Evolutionary conservation across 2,329 filamentous ascomycete species (phyloP), one percentile per base, ranked within the genome.

Genomic region (Trichoderma afroharzianum): DNA sequence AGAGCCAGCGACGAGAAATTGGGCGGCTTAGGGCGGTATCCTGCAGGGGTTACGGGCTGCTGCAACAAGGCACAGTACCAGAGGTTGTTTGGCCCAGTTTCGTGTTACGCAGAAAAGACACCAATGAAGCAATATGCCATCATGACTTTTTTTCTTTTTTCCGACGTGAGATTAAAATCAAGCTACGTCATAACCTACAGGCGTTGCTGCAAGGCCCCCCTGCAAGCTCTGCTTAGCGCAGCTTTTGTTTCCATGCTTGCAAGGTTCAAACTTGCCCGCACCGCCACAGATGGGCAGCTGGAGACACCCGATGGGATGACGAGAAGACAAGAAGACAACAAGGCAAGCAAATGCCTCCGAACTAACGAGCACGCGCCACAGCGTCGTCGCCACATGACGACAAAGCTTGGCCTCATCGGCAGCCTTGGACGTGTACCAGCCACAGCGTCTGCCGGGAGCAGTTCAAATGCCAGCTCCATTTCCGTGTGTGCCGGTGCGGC

Each of bases 321-420:
- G n/a, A n/a, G n/a, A n/a, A n/a, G n/a, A n/a, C n/a, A n/a, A n/a
- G n/a, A n/a, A n/a, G n/a, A n/a, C n/a, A n/a, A n/a, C n/a, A n/a
- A n/a, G n/a, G n/a, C n/a, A n/a, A 39, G 36, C 36, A 39, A 39
- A 18, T 14, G 33, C 33, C 33, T 30, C 7, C 28, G 6, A 8
- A 9, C 9, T 32, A 32, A 24, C 47, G 47, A 53, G 47, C 47
- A 24, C 50, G 36, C 61, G 68, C 68, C 61, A 71, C 68, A 30
- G 28, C 11, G 43, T 12, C 24, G 12, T n/a, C 47, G 68, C 61
- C 61, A 59, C 68, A 71, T 71, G 68, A 71, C 68, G 68, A 66
- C 30, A 30, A 43, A 39, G 4, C 33, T 15, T 7, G 30, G 18
- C 30, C 12, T 66, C 8, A 24, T 53, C 58, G 28, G 21, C 8